phyloP scores from a whole-genome alignment of 805 yeast genomes.

The Candida cerambycidarum region DNA sequence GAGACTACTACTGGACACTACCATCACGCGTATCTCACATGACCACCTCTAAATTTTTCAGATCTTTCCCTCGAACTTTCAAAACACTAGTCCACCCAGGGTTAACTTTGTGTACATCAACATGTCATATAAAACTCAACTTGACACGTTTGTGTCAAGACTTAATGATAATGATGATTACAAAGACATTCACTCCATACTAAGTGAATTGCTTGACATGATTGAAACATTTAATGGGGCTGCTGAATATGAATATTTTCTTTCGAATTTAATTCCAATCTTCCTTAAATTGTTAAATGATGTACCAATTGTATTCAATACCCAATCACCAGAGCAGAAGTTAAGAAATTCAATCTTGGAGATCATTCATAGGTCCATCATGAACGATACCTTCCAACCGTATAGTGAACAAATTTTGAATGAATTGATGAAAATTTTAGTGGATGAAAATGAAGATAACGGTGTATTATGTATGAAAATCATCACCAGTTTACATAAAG shows the following conservation, averaged over 20 bases:
- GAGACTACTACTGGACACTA: too few species aligned
- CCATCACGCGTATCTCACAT: slow-evolving; percentile 28
- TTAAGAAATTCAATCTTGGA: slow-evolving; percentile 76
- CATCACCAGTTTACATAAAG: slow-evolving; percentile 79
- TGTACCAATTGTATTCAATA: slow-evolving; percentile 71
- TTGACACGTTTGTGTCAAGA: slow-evolving; percentile 67
- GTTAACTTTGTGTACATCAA: not conserved
- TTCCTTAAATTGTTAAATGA: slow-evolving; percentile 60
- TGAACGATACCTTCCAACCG: slow-evolving; percentile 78
- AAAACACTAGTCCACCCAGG: slow-evolving; percentile 1
- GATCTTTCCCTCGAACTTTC: slow-evolving; percentile 10
- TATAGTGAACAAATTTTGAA: slow-evolving; percentile 62
- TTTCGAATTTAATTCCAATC: slow-evolving; percentile 68
- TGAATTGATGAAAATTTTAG: slow-evolving; percentile 57
- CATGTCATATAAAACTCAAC: slow-evolving; percentile 53
- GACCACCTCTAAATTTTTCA: slow-evolving; percentile 10
- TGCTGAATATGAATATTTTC: slow-evolving; percentile 76
- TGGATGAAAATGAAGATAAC: slow-evolving; percentile 89
- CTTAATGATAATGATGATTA: slow-evolving; percentile 58
- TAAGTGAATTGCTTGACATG: slow-evolving; percentile 83
- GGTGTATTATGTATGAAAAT: slow-evolving; percentile 90
- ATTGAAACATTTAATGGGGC: slow-evolving; percentile 81
- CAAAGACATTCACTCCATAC: slow-evolving; percentile 61
- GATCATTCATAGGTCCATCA: slow-evolving; percentile 74
- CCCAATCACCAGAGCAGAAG: slow-evolving; percentile 70